A percentile compares a stretch with the other conserved stretches of the same genome.
These are phyloP conservation scores for Dioszegia aurantiaca DNA, from an alignment of 768 basidiomycete species.

Conservation along the genomic window DNA sequence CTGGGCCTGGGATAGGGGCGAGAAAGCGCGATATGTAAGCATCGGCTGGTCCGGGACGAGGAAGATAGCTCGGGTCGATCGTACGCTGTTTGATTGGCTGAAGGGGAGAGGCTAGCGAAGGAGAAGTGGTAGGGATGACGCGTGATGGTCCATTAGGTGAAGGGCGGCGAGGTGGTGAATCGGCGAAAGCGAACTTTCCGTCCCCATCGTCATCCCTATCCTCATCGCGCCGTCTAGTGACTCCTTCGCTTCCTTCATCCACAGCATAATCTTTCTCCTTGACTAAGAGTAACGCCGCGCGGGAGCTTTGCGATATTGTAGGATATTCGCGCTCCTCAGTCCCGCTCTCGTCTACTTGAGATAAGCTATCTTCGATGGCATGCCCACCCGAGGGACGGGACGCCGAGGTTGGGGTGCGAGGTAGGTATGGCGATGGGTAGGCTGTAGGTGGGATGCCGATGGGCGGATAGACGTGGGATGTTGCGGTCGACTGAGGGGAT, in stretches of 20 bases:
- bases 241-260: not conserved
- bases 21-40: constrained; percentile 31
- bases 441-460: not conserved
- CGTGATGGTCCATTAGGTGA: not conserved
- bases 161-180: constrained; percentile 1
- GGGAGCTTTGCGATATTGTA: not conserved
- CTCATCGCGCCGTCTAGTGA: no score
- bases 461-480: not conserved
- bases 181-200: not conserved
- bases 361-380: not conserved
- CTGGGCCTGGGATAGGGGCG: constrained; percentile 18
- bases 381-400: not conserved
- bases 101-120: not conserved
- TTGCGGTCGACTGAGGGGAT: constrained; percentile 10
- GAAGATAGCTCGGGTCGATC: constrained; percentile 10
- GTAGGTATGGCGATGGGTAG: constrained; percentile 3
- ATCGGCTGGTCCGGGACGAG: constrained; percentile 33
- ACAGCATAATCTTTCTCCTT: constrained; percentile 12
- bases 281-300: not conserved
- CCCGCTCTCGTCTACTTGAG: not conserved
- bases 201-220: no score
- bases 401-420: not conserved
- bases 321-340: constrained; percentile 5
- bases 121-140: not conserved
- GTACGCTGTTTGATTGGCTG: not conserved